Evolutionary conservation across 768 basidiomycete species (phyloP).

Genomic region (Xerocomus brunneocitrinus): DNA sequence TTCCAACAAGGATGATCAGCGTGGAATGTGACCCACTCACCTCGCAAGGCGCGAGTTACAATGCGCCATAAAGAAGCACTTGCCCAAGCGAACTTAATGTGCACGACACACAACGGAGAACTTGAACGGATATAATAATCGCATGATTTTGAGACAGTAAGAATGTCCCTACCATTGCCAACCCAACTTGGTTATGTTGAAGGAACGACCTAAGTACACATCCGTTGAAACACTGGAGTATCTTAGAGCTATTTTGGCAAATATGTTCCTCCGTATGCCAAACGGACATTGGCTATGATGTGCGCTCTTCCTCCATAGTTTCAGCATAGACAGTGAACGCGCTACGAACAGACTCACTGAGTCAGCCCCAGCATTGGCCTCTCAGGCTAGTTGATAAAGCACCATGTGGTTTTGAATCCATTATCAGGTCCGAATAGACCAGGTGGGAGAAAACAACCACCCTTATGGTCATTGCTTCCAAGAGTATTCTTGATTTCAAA

Average conservation of each 20-base stretch:
- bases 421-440: background rate
- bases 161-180: background rate
- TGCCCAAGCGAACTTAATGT: constrained; percentile 59
- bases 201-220: constrained; percentile 24
- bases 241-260: constrained; percentile 30
- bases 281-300: constrained; percentile 22
- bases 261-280: constrained; percentile 14
- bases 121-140: background rate
- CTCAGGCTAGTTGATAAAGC: no score
- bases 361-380: no score
- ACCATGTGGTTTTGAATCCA: background rate
- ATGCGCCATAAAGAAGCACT: constrained; percentile 59
- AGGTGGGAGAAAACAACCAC: background rate
- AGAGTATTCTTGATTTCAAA: background rate
- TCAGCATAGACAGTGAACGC: background rate
- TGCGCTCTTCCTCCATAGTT: constrained; percentile 2
- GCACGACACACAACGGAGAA: constrained; percentile 49
- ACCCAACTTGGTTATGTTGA: constrained; percentile 2
- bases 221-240: constrained; percentile 27
- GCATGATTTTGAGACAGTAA: background rate
- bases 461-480: background rate
- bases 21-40: background rate
- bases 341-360: background rate
- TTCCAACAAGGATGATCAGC: constrained; percentile 37
- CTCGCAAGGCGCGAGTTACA: constrained; percentile 43